phyloP scores from a whole-genome alignment of 1,284 basidiomycete species.

The Gomphus bonarii region DNA sequence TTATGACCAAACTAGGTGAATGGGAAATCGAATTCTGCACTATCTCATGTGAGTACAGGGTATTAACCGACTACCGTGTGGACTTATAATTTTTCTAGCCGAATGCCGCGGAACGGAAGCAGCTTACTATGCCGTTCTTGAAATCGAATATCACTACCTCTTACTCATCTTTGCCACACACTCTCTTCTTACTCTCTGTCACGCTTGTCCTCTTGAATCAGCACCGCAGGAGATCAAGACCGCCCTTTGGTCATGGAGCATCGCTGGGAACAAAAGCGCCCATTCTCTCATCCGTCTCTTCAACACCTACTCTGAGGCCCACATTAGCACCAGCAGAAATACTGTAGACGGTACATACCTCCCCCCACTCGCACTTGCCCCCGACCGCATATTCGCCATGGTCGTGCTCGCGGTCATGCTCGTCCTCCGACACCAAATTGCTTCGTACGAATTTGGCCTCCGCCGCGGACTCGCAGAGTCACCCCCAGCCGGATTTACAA shows the following conservation, averaged over 20 bases:
- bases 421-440: constrained; percentile 6
- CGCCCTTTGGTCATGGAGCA: constrained; percentile 7
- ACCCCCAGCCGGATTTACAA: constrained; percentile 6
- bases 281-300: not conserved
- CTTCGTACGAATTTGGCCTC: constrained; percentile 2
- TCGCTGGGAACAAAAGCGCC: constrained; percentile 1
- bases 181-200: constrained; percentile 1
- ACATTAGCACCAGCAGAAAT: not conserved
- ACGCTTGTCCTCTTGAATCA: not conserved
- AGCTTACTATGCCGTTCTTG: constrained; percentile 2
- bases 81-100: not conserved
- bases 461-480: not conserved
- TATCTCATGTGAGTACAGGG: not conserved
- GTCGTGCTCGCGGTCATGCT: constrained; percentile 8
- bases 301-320: not conserved
- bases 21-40: constrained; percentile 11
- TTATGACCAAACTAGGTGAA: constrained; percentile 2
- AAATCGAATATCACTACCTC: constrained; percentile 10
- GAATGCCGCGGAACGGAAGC: not conserved
- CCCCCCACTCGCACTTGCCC: not conserved
- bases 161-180: not conserved
- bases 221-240: constrained; percentile 3
- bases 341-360: not conserved
- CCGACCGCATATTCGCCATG: constrained; percentile 9
- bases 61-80: not conserved